These are phyloP conservation scores for Scedosporium apiospermum DNA, from an alignment of 2,329 filamentous ascomycete species.

Conservation along the genomic window DNA sequence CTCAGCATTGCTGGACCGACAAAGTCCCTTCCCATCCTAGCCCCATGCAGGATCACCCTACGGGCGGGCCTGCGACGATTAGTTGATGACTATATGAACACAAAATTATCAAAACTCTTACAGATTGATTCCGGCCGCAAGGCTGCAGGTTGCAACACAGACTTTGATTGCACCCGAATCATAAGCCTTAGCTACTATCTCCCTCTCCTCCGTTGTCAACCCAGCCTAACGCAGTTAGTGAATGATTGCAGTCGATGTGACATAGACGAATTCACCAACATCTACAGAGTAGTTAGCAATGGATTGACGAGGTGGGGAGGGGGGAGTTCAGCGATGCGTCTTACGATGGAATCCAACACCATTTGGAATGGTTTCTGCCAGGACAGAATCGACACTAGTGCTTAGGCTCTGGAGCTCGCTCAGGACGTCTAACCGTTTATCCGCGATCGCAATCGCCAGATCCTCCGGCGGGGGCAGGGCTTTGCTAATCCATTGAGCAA, in stretches of 20 bases:
- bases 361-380: slow-evolving; percentile 53
- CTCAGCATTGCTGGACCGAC: slow-evolving; percentile 72
- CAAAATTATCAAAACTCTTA: slow-evolving; percentile 14
- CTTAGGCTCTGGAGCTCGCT: slow-evolving; percentile 56
- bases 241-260: neutral
- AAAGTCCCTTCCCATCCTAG: slow-evolving; percentile 65
- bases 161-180: slow-evolving; percentile 59
- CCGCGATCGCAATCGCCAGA: slow-evolving; percentile 37
- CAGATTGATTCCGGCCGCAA: slow-evolving; percentile 77
- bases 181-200: slow-evolving; percentile 61
- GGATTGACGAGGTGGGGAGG: neutral
- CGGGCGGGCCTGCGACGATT: slow-evolving; percentile 41
- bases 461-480: slow-evolving; percentile 47
- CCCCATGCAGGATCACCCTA: slow-evolving; percentile 65
- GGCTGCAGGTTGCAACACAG: slow-evolving; percentile 67
- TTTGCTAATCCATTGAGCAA: slow-evolving; percentile 58
- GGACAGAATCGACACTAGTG: slow-evolving; percentile 54
- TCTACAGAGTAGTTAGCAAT: neutral
- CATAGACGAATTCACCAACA: neutral
- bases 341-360: slow-evolving; percentile 69
- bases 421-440: slow-evolving; percentile 53
- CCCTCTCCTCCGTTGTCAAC: slow-evolving; percentile 66
- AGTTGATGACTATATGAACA: neutral
- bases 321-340: slow-evolving; percentile 13
- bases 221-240: slow-evolving; percentile 36